Base-by-base conservation (phyloP, 768 basidiomycete genomes). In the Pleurotus salmoneostramineus region DNA sequence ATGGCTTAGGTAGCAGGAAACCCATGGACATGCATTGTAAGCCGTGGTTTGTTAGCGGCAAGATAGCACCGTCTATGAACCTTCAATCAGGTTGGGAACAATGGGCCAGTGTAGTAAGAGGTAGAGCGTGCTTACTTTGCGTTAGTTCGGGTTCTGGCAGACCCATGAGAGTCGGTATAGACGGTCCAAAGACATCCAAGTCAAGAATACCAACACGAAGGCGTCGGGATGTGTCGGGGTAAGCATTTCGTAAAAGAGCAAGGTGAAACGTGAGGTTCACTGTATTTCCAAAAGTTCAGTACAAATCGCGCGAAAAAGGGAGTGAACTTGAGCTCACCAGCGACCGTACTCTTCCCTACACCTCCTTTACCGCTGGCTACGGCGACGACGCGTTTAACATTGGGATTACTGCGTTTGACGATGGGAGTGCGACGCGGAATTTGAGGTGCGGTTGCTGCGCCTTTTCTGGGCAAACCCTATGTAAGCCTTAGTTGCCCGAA, bases 21-120 rank as follows among this genome's bases (percentile, higher is more conserved):
- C 95, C 96, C 85, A 99, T 97, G 0, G 95, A 97, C 96, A 98
- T 98, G 64, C 90, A 91, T 12, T 91, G 88, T 2, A 98, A 65
- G 11, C 93, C 91, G 69, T 98, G 94, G 66, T 97, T 97, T 15
- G 78, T 79, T 12, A 98, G 72, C 0, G 95, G 96, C 8, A 90
- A 66, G 32, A 98, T 78, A 17, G 89, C 87, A 7, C 93, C 93
- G 36, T 66, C 94, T 91, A 59, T 27, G 21, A 44, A 12, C 21
- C 21, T 27, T 27, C 21, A 27, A 27, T 27, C 21, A 43, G 50
- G 42, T 44, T 47, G 11, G 49, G 37, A 6, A 62, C 14, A 34
- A 31, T 27, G 58, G 33, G 6, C 51, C 55, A 55, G 42, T 1
- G 44, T 34, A n/a, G n/a, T n/a, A n/a, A n/a, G 14, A 8, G 14